Evolutionary conservation across 768 basidiomycete species (phyloP), one percentile per base, ranked within the genome.

Genomic region (Psilocybe cyanescens): DNA sequence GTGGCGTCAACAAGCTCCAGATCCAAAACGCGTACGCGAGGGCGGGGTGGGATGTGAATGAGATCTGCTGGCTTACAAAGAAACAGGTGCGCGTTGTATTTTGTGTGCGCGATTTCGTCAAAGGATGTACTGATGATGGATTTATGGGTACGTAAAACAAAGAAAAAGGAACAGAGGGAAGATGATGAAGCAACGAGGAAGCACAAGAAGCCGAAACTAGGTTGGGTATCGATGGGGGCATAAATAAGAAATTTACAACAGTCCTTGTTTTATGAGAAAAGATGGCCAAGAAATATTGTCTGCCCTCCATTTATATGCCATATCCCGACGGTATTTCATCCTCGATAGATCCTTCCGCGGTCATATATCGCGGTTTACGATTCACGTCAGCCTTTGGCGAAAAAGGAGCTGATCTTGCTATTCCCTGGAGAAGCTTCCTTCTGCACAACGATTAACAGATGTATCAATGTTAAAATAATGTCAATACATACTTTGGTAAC

Each of bases 371-470:
- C 33, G 33, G 7, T 35, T 11, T 7, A 35, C 33, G 33, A 7
- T 35, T 35, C 33, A 11, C 33, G 16, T 56, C 55, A 56, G 17
- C 28, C 29, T 48, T 60, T 64, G 12, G 41, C 50, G 19, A 64
- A 64, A 33, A 64, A 64, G 0, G 63, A 60, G 24, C 63, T 64
- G 35, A 64, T 64, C 17, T 60, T 64, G 8, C 55, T 29, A 54
- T 64, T 64, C 29, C 55, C 59, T 28, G 16, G 53, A 28, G 53
- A 39, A 12, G 55, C 11, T 9, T 12, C 28, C 24, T 53, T 17
- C 56, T 57, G 19, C 17, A 28, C 31, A 14, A 2, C 8, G 31
- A n/a, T 39, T 35, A 49, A 24, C 35, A 19, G 11, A 24, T 28
- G n/a, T 31, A 24, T 28, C 49, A 14, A 16, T 17, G 8, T 35